Conservation (phyloP, 2,329 filamentous ascomycete genomes). For the Metarhizium robertsii region DNA sequence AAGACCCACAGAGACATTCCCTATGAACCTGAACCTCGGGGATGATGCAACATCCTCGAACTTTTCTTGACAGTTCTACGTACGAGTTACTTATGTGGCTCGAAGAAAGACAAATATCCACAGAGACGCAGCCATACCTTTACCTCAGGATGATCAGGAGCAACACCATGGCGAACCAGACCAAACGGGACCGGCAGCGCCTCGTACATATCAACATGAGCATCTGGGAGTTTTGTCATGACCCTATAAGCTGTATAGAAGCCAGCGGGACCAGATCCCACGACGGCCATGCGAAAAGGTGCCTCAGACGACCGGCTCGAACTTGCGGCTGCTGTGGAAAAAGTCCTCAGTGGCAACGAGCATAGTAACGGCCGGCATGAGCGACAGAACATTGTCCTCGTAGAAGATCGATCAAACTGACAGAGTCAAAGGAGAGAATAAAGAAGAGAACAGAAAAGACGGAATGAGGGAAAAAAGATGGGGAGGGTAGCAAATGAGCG, state of each 20-base stretch:
- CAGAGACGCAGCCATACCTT: slow-evolving; percentile 54
- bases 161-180: slow-evolving; percentile 86
- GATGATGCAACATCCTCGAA: slow-evolving; percentile 82
- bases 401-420: not conserved
- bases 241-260: slow-evolving; percentile 90
- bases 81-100: slow-evolving; percentile 1
- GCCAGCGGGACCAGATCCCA: slow-evolving; percentile 89
- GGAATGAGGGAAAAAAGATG: not conserved
- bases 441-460: not conserved
- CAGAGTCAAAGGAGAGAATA: not conserved
- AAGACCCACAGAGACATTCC: slow-evolving; percentile 74
- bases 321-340: not conserved
- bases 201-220: slow-evolving; percentile 91
- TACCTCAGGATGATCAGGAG: slow-evolving; percentile 97
- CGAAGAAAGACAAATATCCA: not conserved
- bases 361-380: not conserved
- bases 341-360: not conserved
- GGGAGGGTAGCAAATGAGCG: not conserved
- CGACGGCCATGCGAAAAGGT: slow-evolving; percentile 71
- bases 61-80: slow-evolving; percentile 85
- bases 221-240: slow-evolving; percentile 63
- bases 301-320: slow-evolving; percentile 20
- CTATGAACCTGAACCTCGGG: slow-evolving; percentile 79
- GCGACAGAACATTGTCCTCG: not conserved
- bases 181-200: slow-evolving; percentile 87